Evolutionary conservation across 495 filamentous ascomycete species (phyloP), one percentile per base, ranked within the genome.

Genomic region (Neurospora sp.): DNA sequence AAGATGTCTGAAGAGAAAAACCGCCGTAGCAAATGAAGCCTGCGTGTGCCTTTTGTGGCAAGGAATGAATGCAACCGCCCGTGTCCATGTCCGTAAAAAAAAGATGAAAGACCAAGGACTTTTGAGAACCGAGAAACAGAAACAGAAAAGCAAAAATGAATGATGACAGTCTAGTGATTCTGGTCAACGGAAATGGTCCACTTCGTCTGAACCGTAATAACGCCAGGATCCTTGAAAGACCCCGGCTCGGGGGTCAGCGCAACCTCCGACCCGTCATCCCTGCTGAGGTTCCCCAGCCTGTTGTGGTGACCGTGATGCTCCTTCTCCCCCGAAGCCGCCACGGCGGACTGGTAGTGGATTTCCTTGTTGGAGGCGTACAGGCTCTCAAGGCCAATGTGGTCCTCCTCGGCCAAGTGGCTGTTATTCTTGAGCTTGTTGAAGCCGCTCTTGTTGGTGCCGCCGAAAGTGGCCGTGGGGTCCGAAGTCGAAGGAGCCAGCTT

Each of bases 191-290:
- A 71, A 54, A 77, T 77, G 31, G 66, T 71, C 76, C 76, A 77
- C 72, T 76, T 76, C 0, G 76, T 77, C 39, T 76, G 73, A 72
- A 77, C 76, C 71, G 72, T 73, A 23, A 77, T 77, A 5, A 44
- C 75, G 9, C 39, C 49, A 12, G 39, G 37, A 6, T 74, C 66
- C 27, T 71, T 44, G 20, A 66, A 60, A 40, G 73, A 62, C 14
- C 6, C 54, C 14, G 54, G 12, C 27, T 62, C 54, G 54, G 54
- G 27, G 27, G 27, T 75, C 46, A 77, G n/a, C 23, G 69, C 74
- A 20, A 70, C 69, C 38, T 77, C 75, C 2, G 75, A 77, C 12
- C 74, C 74, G 27, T 60, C 73, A 39, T 75, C 75, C 74, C 46
- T 71, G 72, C 74, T 73, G 6, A 27, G 46, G 46, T 54, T 54